Evolutionary conservation across 2,329 filamentous ascomycete genomes (phyloP), one percentile per base, ranked within the genome.

Genomic region (Xylariaceae sp.): DNA sequence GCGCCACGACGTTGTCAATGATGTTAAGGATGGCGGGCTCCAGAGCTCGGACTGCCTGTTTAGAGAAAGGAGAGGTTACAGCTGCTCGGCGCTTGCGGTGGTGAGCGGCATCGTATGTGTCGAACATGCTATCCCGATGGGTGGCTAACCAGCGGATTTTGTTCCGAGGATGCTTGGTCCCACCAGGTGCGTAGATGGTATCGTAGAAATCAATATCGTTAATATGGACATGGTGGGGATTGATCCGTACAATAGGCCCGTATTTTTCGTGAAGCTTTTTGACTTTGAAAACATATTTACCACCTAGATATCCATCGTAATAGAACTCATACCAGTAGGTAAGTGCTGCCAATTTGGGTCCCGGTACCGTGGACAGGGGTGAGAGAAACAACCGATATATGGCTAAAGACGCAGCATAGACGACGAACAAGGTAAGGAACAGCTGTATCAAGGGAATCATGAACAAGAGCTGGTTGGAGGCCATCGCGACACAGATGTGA

Each of bases 281-380:
- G 13, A 43, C 29, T 32, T 50, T 50, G 48, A 50, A 50, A 15
- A 24, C 16, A 23, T 43, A 43, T 43, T 50, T 30, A 4, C 48
- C 48, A 5, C 37, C 35, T 11, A 26, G 21, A 4, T 21, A 43
- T 13, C 48, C 37, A 26, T 50, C 48, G 7, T 27, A 44, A 18
- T 50, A 50, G 23, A 50, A 50, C 13, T 50, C 48, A 23, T 44
- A 50, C 37, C 37, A 32, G 37, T 50, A 42, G 9, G 44, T 54
- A 7, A 54, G 20, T 11, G 51, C 36, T n/a, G 30, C 40, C 3
- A 29, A 23, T 24, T 45, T 45, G 6, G 49, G 49, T 3, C 49
- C 40, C 2, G 49, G 49, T 1, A 52, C 36, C 35, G 23, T 26
- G 20, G 49, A 23, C 7, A 52, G 39, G 15, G 49, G 49, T 3